These are phyloP conservation scores for Erythrophleum ivorense DNA, from an alignment of 331 rosid species.

Conservation along the genomic window DNA sequence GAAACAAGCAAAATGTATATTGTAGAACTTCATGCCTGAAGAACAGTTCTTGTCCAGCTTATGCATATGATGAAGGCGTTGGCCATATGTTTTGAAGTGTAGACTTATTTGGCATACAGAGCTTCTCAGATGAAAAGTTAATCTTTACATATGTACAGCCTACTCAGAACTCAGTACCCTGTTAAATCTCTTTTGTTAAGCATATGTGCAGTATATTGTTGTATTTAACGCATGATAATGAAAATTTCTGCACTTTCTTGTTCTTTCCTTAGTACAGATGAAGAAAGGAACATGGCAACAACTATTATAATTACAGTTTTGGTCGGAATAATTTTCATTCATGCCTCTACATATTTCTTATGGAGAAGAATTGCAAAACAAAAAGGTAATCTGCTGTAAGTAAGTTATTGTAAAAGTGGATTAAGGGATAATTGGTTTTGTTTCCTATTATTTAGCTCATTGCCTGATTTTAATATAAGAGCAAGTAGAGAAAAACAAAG, in stretches of 20 bases:
- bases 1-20: not conserved
- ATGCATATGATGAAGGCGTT: not conserved
- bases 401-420: no score
- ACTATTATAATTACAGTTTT: not conserved
- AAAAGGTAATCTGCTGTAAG: not conserved
- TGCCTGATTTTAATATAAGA: no score
- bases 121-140: not conserved
- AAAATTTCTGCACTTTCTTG: not conserved
- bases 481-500: no score
- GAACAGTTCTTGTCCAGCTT: conserved; percentile 35
- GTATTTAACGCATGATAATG: not conserved
- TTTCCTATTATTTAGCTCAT: no score
- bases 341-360: conserved; percentile 8
- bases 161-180: not conserved
- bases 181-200: no score
- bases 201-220: not conserved
- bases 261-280: no score
- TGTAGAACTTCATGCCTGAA: conserved; percentile 21
- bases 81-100: conserved; percentile 32
- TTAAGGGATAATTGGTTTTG: not conserved
- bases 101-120: not conserved
- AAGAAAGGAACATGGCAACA: not conserved
- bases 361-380: not conserved
- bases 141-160: conserved; percentile 19
- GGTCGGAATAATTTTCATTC: not conserved